Evolutionary conservation across 2,329 filamentous ascomycete species (phyloP).

Genomic region (Exserohilum rostratum): DNA sequence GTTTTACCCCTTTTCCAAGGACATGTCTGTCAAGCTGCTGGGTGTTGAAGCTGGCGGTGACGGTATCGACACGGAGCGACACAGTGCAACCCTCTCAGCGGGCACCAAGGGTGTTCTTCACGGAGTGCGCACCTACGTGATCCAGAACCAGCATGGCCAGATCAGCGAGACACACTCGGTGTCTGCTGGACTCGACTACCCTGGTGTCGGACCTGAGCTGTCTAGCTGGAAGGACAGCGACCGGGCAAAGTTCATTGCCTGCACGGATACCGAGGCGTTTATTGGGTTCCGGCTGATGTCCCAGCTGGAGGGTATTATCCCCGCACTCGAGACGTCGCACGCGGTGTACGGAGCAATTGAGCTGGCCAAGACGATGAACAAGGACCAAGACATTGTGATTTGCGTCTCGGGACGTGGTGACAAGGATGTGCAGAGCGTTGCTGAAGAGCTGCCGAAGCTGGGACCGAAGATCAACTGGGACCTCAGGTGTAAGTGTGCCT

Average conservation of each 20-base stretch:
- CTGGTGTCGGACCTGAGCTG: constrained; percentile 92
- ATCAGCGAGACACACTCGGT: constrained; percentile 95
- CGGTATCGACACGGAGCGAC: constrained; percentile 81
- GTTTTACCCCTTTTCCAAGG: constrained; percentile 95
- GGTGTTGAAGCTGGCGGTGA: constrained; percentile 97
- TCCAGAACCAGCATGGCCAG: constrained; percentile 91
- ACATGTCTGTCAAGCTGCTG: constrained; percentile 82
- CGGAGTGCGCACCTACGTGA: constrained; percentile 92
- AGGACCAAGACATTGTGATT: constrained; percentile 89
- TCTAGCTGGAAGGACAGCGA: constrained; percentile 89
- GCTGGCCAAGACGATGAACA: constrained; percentile 88
- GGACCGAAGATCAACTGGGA: constrained; percentile 86
- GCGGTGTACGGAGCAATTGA: constrained; percentile 88
- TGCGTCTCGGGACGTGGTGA: constrained; percentile 92
- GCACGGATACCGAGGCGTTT: constrained; percentile 90
- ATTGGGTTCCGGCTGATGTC: constrained; percentile 82
- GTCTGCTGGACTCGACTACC: constrained; percentile 95
- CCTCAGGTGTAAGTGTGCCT: constrained; percentile 55
- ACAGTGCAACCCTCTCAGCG: constrained; percentile 85
- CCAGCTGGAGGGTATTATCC: constrained; percentile 94
- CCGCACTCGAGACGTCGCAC: constrained; percentile 91
- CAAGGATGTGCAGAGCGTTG: constrained; percentile 98
- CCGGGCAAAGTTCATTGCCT: constrained; percentile 85
- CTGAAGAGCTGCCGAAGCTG: constrained; percentile 86
- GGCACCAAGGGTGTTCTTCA: constrained; percentile 93